These are phyloP conservation scores for Pseudonitzschia multiseries DNA, from an alignment of 108 stramenopile genomes.

Conservation along the genomic window DNA sequence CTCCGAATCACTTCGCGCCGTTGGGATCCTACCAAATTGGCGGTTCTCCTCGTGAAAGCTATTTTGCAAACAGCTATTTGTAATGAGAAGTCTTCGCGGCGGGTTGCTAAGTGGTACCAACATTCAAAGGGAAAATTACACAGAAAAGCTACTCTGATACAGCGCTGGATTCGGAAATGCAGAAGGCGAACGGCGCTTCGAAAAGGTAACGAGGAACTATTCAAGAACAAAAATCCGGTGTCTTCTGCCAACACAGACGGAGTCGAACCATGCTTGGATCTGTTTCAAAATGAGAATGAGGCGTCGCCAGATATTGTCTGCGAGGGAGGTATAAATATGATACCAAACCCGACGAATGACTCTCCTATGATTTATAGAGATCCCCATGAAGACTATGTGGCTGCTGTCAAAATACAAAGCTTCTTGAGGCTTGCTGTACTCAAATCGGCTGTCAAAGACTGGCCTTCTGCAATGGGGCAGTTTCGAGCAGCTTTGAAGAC, in stretches of 20 bases:
- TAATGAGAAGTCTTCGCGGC: background rate
- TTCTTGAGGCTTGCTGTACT: constrained; percentile 1
- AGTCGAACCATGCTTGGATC: background rate
- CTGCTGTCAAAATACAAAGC: constrained; percentile 10
- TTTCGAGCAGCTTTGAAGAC: background rate
- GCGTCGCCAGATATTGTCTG: background rate
- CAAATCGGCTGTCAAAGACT: constrained; percentile 5
- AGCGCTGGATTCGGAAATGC: constrained; percentile 5
- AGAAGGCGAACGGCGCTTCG: background rate
- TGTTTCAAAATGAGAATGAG: background rate
- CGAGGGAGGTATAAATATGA: background rate
- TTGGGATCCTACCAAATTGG: background rate
- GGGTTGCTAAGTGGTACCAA: background rate
- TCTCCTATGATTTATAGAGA: background rate
- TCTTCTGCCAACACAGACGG: background rate
- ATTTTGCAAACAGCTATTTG: background rate
- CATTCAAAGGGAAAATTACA: background rate
- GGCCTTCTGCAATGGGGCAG: constrained; percentile 1
- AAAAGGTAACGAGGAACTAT: background rate
- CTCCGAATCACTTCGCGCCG: background rate
- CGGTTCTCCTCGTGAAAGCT: constrained; percentile 1
- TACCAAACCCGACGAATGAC: background rate
- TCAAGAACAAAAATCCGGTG: background rate
- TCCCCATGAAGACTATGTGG: background rate
- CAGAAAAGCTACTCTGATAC: constrained; percentile 1